A percentile compares a stretch with the other conserved stretches of the same genome.
Conservation (phyloP, 257 asterid genomes). For the Craterostigma plantagineum region DNA sequence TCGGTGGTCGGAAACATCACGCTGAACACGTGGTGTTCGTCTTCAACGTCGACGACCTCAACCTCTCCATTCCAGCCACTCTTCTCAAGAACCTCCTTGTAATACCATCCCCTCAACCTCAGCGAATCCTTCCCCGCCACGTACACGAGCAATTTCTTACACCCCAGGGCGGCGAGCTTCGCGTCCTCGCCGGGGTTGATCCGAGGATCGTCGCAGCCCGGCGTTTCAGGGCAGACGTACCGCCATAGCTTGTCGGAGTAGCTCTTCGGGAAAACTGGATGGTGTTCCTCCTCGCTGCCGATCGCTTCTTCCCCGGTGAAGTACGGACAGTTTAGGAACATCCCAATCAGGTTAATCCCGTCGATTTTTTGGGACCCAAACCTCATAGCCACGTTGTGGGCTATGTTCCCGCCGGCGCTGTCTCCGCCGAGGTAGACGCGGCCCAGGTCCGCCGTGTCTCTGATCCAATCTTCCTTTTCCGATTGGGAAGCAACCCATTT, state of each 20-base stretch:
- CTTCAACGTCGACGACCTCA: constrained; percentile 26
- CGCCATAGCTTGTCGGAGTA: background rate
- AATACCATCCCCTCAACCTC: constrained; percentile 19
- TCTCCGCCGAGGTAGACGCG: constrained; percentile 26
- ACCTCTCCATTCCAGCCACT: constrained; percentile 33
- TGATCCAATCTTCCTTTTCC: constrained; percentile 21
- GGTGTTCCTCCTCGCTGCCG: constrained; percentile 9
- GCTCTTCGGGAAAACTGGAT: background rate
- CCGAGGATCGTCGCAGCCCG: constrained; percentile 11
- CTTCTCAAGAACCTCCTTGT: constrained; percentile 15
- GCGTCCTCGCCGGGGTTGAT: constrained; percentile 12
- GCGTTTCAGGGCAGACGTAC: constrained; percentile 3
- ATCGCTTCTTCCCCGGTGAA: constrained; percentile 12
- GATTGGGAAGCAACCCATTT: constrained; percentile 19
- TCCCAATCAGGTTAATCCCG: constrained; percentile 11
- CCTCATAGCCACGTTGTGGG: constrained; percentile 18
- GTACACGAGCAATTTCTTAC: constrained; percentile 10
- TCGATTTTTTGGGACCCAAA: constrained; percentile 8
- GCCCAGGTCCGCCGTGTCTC: constrained; percentile 13
- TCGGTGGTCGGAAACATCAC: constrained; percentile 13
- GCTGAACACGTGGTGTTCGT: constrained; percentile 27
- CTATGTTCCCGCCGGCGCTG: constrained; percentile 26
- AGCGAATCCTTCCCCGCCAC: constrained; percentile 14
- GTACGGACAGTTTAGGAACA: constrained; percentile 19
- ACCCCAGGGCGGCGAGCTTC: constrained; percentile 7